These are phyloP conservation scores for Physcomitrium patens DNA, from an alignment of 225 moss, liverwort and hornwort species.

Conservation along the genomic window DNA sequence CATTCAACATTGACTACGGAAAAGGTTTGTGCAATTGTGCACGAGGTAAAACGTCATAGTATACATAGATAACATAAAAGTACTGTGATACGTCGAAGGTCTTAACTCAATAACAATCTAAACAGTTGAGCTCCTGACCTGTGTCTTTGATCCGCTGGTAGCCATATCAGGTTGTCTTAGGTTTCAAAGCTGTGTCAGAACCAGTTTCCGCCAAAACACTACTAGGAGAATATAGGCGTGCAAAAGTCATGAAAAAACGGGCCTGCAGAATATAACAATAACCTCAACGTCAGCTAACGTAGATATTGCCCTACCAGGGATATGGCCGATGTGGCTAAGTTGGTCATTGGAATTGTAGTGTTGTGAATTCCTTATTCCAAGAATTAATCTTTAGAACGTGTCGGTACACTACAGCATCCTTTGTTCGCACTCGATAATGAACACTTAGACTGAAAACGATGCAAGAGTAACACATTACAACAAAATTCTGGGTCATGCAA, in stretches of 20 bases:
- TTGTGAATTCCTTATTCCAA: no score
- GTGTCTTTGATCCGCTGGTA: not conserved
- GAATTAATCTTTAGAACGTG: no score
- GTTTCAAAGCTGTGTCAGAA: conserved; percentile 24
- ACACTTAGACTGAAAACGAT: not conserved
- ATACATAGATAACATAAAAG: conserved; percentile 19
- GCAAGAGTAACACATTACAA: not conserved
- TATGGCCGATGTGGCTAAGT: no score
- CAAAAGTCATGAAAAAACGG: conserved; percentile 61
- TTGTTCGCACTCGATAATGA: no score
- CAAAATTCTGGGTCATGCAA: not conserved
- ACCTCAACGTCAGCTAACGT: not conserved
- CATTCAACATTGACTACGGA: not conserved
- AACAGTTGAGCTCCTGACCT: not conserved
- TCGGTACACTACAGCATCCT: no score
- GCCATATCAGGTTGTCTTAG: conserved; percentile 30
- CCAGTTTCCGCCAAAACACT: conserved; percentile 56
- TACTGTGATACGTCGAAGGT: not conserved
- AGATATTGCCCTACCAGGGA: no score
- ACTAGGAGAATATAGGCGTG: conserved; percentile 55
- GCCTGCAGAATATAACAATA: conserved; percentile 42
- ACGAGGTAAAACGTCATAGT: conserved; percentile 17
- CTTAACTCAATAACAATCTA: not conserved
- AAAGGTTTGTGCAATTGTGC: conserved; percentile 40
- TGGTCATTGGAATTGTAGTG: no score